Evolutionary conservation across 768 basidiomycete species (phyloP), one percentile per base, ranked within the genome.

Genomic region (Coprinopsis marcescibilis): DNA sequence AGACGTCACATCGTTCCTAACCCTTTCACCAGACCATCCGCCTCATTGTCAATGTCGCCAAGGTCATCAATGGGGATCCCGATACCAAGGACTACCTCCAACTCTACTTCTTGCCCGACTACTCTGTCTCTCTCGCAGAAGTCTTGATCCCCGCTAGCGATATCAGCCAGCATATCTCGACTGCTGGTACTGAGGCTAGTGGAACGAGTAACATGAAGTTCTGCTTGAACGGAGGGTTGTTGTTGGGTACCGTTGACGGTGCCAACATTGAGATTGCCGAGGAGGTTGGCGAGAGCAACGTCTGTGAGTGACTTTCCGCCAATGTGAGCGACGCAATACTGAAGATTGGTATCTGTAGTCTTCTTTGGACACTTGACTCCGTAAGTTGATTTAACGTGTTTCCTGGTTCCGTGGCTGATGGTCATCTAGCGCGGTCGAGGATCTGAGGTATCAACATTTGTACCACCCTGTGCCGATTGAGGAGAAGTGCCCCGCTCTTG

Each of bases 211-310:
- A 88, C 67, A 87, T 89, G 85, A 88, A 87, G 65, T 91, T 97
- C 66, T 88, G 87, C 56, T 61, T 95, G 43, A 93, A 92, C 56
- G 95, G 95, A 29, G 93, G 91, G 17, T 68, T 97, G 39, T 70
- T 97, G 12, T 65, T 94, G 38, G 92, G 90, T 37, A 92, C 91
- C 23, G 87, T 89, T 48, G 91, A 99, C 66, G 95, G 95, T 45
- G 95, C 95, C 15, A 94, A 91, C 58, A 91, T 92, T 49, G 94
- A 97, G 69, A 97, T 98, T 54, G 93, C 90, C 3, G 91, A 97
- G 59, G 93, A 96, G 62, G 70, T 92, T 38, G 95, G 94, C 24
- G 89, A 92, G 60, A 81, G 77, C 57, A 90, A 95, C 62, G 91
- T 93, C 57, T 92, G 89, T 88, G 63, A 73, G 81, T 86, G 62